Conservation (phyloP, 805 yeast species). For the Teunomyces gatunensis region DNA sequence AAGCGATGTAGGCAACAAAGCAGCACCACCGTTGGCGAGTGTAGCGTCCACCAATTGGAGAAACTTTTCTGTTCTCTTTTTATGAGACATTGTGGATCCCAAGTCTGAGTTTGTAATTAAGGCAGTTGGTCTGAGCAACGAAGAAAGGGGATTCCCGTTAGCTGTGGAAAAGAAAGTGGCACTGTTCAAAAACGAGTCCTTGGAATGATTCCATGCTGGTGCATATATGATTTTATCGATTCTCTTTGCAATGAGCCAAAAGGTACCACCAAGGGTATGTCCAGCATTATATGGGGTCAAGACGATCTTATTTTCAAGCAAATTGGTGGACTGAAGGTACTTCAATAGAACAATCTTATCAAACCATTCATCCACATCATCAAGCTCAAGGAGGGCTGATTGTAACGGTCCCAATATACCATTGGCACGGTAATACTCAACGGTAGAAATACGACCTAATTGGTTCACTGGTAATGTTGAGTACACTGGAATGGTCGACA, state of each 20-base stretch:
- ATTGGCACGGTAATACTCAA: slow-evolving; percentile 71
- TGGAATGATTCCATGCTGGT: slow-evolving; percentile 92
- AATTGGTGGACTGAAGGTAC: slow-evolving; percentile 69
- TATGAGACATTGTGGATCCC: slow-evolving; percentile 64
- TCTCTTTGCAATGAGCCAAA: slow-evolving; percentile 75
- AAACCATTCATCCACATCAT: slow-evolving; percentile 77
- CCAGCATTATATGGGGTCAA: slow-evolving; percentile 89
- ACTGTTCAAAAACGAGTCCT: slow-evolving; percentile 77
- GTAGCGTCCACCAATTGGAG: slow-evolving; percentile 62
- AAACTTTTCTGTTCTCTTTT: slow-evolving; percentile 61
- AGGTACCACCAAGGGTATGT: slow-evolving; percentile 88
- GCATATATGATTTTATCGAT: slow-evolving; percentile 84
- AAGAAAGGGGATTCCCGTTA: slow-evolving; percentile 61
- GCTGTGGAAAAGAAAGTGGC: slow-evolving; percentile 53
- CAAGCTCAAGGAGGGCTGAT: slow-evolving; percentile 56
- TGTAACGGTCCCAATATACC: slow-evolving; percentile 76
- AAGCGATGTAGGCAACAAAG: slow-evolving; percentile 75
- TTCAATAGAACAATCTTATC: slow-evolving; percentile 69
- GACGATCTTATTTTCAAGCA: slow-evolving; percentile 61
- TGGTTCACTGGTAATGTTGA: slow-evolving; percentile 89
- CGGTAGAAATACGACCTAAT: slow-evolving; percentile 78
- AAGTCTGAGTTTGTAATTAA: slow-evolving; percentile 70
- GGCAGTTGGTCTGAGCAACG: slow-evolving; percentile 75
- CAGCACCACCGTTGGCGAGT: slow-evolving; percentile 73
- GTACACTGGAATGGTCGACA: slow-evolving; percentile 68